Conservation (phyloP, 179 eudicot genomes). For the Carnegiea gigantea region DNA sequence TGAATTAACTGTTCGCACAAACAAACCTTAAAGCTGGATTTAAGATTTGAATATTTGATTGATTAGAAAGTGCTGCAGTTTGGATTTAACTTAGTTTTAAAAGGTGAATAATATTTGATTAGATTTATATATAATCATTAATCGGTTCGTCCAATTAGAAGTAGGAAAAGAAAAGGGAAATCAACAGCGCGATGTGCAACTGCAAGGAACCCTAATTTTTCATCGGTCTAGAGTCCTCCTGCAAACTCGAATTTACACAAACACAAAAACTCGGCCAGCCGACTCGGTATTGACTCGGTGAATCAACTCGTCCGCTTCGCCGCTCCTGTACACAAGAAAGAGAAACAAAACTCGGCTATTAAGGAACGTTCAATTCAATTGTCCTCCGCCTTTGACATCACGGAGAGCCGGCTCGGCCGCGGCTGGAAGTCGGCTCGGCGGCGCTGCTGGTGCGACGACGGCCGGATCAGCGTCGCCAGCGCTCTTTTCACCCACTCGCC, state of each 20-base stretch:
- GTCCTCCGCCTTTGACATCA: slow-evolving; percentile 41
- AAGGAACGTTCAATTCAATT: not conserved
- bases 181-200: not conserved
- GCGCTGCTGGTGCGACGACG: slow-evolving; percentile 43
- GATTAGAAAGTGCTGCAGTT: not conserved
- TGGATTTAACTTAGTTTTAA: not conserved
- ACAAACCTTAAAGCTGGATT: not conserved
- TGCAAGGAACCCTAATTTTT: slow-evolving; percentile 1
- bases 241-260: not conserved
- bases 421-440: slow-evolving; percentile 41
- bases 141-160: not conserved
- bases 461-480: slow-evolving; percentile 40
- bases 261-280: slow-evolving; percentile 29
- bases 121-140: not conserved
- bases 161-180: not conserved
- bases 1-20: not conserved
- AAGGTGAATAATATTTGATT: not conserved
- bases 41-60: not conserved
- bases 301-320: slow-evolving; percentile 29
- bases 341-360: not conserved
- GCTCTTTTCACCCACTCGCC: slow-evolving; percentile 50
- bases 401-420: slow-evolving; percentile 38
- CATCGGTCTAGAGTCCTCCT: slow-evolving; percentile 1
- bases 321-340: slow-evolving; percentile 33
- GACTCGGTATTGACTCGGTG: slow-evolving; percentile 8